These are phyloP conservation scores for Wickerhamomyces hampshirensis DNA, from an alignment of 805 yeast genomes.

Conservation along the genomic window DNA sequence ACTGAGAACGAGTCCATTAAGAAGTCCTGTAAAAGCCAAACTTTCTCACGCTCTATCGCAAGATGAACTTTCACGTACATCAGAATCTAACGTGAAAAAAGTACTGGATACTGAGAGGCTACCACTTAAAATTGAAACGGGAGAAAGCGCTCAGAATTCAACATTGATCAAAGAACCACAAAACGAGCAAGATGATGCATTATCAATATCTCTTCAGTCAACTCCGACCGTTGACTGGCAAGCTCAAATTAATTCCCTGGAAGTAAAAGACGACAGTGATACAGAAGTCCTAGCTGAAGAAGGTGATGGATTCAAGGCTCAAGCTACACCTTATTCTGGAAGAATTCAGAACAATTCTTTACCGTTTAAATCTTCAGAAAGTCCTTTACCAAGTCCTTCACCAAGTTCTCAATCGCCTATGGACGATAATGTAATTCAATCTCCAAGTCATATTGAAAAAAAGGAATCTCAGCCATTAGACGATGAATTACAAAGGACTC, in stretches of 20 bases:
- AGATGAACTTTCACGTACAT: not conserved
- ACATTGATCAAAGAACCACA: not conserved
- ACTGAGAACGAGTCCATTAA: slow-evolving; percentile 10
- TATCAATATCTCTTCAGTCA: slow-evolving; percentile 9
- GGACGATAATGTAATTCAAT: not conserved
- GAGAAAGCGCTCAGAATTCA: no score
- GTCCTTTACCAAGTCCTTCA: no score
- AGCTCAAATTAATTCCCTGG: slow-evolving; percentile 20
- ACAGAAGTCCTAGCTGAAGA: slow-evolving; percentile 1
- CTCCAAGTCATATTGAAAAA: no score
- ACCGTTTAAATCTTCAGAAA: slow-evolving; percentile 5
- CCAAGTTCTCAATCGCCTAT: not conserved
- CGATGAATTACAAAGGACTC: not conserved
- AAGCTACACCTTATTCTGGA: slow-evolving; percentile 14
- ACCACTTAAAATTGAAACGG: not conserved
- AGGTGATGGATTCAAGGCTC: no score
- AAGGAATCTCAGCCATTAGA: no score
- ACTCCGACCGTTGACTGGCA: slow-evolving; percentile 19
- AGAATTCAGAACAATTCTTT: slow-evolving; percentile 10
- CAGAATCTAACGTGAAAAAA: no score
- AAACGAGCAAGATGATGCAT: not conserved
- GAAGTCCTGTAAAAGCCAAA: slow-evolving; percentile 2
- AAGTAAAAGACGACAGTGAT: slow-evolving; percentile 1
- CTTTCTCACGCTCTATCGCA: not conserved
- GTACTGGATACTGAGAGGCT: no score